These are phyloP conservation scores for Sporothrix humicola DNA, from an alignment of 2,329 filamentous ascomycete genomes.

Conservation along the genomic window DNA sequence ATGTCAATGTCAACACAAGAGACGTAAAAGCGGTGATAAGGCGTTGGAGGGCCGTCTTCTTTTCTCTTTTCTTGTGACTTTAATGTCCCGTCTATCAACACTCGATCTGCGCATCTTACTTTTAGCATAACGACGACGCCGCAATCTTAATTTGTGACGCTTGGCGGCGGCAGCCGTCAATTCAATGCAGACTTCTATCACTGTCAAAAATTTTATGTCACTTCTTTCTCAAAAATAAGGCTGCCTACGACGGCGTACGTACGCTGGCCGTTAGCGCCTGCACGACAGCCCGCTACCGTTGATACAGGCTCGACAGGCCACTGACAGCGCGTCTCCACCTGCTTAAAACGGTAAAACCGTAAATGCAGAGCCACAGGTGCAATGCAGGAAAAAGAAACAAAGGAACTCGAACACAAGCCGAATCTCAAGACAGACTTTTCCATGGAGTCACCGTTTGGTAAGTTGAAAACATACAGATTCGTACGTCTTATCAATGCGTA, in stretches of 20 bases:
- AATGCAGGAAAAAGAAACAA: neutral
- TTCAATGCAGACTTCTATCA: neutral
- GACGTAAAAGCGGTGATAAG: neutral
- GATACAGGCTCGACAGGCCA: too few species aligned
- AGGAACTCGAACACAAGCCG: neutral
- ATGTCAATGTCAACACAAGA: neutral
- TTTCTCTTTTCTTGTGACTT: too few species aligned
- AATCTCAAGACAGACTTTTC: too few species aligned
- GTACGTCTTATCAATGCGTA: neutral
- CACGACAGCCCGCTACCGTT: too few species aligned
- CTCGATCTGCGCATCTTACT: too few species aligned
- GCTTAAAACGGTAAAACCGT: neutral
- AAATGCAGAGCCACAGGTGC: neutral
- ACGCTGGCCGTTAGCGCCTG: neutral
- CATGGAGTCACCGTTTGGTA: too few species aligned
- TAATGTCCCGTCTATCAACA: too few species aligned
- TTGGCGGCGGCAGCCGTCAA: too few species aligned
- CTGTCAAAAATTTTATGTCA: neutral
- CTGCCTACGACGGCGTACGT: slow-evolving; percentile 18
- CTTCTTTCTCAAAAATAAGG: neutral
- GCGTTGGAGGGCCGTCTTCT: too few species aligned
- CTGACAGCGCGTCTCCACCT: neutral
- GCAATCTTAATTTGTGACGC: too few species aligned
- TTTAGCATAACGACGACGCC: too few species aligned
- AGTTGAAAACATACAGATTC: neutral